Evolutionary conservation across 345 rosid genomes (phyloP), one percentile per base, ranked within the genome.

Genomic region (Zanthoxylum bungeanum): DNA sequence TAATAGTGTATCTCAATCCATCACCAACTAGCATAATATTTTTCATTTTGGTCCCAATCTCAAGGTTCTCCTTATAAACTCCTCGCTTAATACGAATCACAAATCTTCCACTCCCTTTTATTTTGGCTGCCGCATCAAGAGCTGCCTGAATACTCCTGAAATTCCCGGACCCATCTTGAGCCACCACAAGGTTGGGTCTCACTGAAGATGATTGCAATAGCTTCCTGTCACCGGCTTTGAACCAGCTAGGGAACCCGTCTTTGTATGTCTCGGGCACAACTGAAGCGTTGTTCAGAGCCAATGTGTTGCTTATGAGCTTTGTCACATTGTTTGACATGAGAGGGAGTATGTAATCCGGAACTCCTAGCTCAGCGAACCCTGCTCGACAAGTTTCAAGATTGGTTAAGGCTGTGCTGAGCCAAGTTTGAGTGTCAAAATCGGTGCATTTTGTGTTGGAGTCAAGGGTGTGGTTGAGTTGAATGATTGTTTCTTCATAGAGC

Each of bases 361-460:
- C 87, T 7, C 90, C 88, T 4, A 89, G 83, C 75, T 93, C 96
- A 14, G 55, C 47, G 28, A 87, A 85, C 69, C 98, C 97, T 1
- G 80, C 68, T 19, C 84, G 77, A 66, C 97, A 93, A 0, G 96
- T 91, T 42, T 89, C 93, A 2, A 91, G 79, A 75, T 91, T 87
- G 21, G 97, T 93, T 17, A 88, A 82, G n/a, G 97, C 89, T 12
- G 96, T 66, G 72, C 98, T 89, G 25, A 93, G 89, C 98, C 97
- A 93, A 4, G 93, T 91, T 56, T 85, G 97, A 3, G 77, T 61
- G 63, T 93, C 98, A 66, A 83, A 86, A 37, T 85, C 77, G 34
- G 92, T 82, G 80, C 88, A 82, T 51, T 75, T 86, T 33, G 83
- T 69, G 75, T 61, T 61, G 25, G 85, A 61, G 69, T 65, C 83